Evolutionary conservation across 108 stramenopile genomes (phyloP).

Genomic region (Aureococcus anophagefferens): DNA sequence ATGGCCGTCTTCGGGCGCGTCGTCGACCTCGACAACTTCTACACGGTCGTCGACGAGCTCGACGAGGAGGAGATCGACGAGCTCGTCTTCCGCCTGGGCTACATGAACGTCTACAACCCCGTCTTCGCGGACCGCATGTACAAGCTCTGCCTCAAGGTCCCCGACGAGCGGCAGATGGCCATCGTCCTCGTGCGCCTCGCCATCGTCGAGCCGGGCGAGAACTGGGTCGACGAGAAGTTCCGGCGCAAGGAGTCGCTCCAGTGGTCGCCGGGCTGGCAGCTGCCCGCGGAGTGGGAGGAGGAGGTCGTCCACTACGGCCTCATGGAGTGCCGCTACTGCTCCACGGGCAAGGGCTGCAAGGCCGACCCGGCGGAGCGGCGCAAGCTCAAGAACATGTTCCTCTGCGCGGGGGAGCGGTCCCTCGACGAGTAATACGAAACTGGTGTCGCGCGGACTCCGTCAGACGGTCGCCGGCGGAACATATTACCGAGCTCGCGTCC

Average conservation of each 20-base stretch:
- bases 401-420: too few species aligned
- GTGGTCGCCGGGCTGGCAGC: constrained; percentile 7
- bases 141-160: constrained; percentile 23
- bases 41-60: background rate
- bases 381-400: too few species aligned
- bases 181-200: constrained; percentile 24
- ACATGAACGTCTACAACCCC: constrained; percentile 28
- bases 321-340: background rate
- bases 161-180: constrained; percentile 29
- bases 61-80: constrained; percentile 26
- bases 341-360: too few species aligned
- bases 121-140: constrained; percentile 26
- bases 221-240: constrained; percentile 21
- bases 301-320: background rate
- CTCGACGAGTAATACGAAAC: too few species aligned
- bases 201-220: constrained; percentile 33
- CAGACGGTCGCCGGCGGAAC: too few species aligned
- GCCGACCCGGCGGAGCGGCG: too few species aligned
- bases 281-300: background rate
- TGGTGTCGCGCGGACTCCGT: too few species aligned
- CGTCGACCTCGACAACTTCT: constrained; percentile 7
- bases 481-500: too few species aligned
- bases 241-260: constrained; percentile 1
- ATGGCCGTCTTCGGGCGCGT: background rate
- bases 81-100: constrained; percentile 25